phyloP scores from a whole-genome alignment of 495 filamentous ascomycete species.

The Astrothelium macrocarpum region DNA sequence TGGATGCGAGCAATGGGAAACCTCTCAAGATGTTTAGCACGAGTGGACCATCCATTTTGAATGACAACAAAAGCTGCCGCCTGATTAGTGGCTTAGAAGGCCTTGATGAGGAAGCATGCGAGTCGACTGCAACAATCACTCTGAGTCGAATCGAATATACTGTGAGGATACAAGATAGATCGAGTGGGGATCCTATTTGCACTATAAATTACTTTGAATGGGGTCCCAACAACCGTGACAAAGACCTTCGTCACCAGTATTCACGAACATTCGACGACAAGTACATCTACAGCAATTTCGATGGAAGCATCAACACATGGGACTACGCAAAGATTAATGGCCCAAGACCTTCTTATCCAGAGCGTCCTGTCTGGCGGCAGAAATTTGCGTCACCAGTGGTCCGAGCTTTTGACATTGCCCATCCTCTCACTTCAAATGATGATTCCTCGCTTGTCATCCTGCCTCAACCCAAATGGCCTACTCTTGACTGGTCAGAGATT shows the following conservation, averaged over 20 bases:
- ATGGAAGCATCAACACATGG: slow-evolving; percentile 47
- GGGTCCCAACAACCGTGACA: slow-evolving; percentile 85
- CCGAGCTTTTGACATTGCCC: slow-evolving; percentile 82
- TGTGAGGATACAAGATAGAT: slow-evolving; percentile 67
- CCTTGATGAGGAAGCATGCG: slow-evolving; percentile 61
- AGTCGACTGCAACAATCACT: slow-evolving; percentile 61
- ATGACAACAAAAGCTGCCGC: slow-evolving; percentile 46
- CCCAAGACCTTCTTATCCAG: background rate
- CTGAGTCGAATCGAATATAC: slow-evolving; percentile 82
- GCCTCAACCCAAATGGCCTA: slow-evolving; percentile 71
- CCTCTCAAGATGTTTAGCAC: slow-evolving; percentile 59
- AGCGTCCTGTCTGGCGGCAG: slow-evolving; percentile 42
- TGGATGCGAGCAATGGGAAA: slow-evolving; percentile 75
- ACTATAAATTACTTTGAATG: slow-evolving; percentile 92
- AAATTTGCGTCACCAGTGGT: slow-evolving; percentile 76
- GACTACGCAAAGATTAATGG: background rate
- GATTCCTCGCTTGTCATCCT: slow-evolving; percentile 64
- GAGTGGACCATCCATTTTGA: slow-evolving; percentile 41
- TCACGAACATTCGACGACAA: slow-evolving; percentile 68
- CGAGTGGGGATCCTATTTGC: slow-evolving; percentile 68
- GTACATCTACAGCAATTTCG: slow-evolving; percentile 78
- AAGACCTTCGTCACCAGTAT: slow-evolving; percentile 79
- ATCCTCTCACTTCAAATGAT: slow-evolving; percentile 44
- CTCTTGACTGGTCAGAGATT: slow-evolving; percentile 46
- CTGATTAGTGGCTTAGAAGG: slow-evolving; percentile 49